Conservation (phyloP, 345 rosid genomes). For the Hevea brasiliensis region DNA sequence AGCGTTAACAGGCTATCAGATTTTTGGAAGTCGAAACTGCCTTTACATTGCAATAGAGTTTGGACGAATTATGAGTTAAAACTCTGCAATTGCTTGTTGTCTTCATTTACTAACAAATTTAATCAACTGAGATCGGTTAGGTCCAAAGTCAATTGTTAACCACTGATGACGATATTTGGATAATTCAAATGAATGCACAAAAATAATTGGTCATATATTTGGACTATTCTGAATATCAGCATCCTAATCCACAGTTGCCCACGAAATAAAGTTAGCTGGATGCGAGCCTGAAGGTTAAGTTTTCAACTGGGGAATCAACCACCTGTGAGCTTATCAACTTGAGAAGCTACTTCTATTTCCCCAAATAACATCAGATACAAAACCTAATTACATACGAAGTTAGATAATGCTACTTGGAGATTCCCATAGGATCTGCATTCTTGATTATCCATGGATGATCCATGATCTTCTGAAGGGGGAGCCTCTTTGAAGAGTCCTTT, state of each 20-base stretch:
- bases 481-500: constrained; percentile 78
- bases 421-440: constrained; percentile 73
- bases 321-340: neutral
- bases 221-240: too few species aligned
- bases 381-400: constrained; percentile 7
- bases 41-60: too few species aligned
- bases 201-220: too few species aligned
- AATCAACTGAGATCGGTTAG: too few species aligned
- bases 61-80: too few species aligned
- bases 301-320: neutral
- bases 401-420: constrained; percentile 30
- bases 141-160: too few species aligned
- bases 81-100: too few species aligned
- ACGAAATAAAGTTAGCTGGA: neutral
- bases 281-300: neutral
- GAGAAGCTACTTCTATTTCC: neutral
- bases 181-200: too few species aligned
- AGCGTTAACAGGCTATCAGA: too few species aligned
- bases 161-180: too few species aligned
- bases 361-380: constrained; percentile 7
- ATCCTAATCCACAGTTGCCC: neutral
- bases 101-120: too few species aligned
- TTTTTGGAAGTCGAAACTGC: too few species aligned
- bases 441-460: constrained; percentile 86
- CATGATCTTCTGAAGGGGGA: constrained; percentile 76